These are phyloP conservation scores for Dipodascopsis uninucleata DNA, from an alignment of 805 yeast species.

Conservation along the genomic window DNA sequence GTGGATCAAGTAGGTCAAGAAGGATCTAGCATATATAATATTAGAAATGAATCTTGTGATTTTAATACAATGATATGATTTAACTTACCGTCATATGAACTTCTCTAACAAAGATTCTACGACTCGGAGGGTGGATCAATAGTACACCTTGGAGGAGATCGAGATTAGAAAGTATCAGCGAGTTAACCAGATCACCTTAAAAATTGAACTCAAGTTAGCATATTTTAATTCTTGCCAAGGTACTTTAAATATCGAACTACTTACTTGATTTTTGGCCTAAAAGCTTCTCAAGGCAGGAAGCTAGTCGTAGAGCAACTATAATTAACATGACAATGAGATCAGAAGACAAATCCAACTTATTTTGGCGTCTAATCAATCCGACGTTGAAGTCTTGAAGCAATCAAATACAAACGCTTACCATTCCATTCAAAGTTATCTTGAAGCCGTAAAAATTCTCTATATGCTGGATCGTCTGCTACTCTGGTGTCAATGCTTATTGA, in stretches of 20 bases:
- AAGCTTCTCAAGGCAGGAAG: constrained; percentile 25
- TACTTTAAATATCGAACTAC: background rate
- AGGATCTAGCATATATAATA: constrained; percentile 24
- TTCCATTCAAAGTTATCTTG: constrained; percentile 57
- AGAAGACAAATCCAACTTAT: background rate
- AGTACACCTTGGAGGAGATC: constrained; percentile 57
- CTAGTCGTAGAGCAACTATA: constrained; percentile 28
- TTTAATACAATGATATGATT: background rate
- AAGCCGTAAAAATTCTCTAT: constrained; percentile 40
- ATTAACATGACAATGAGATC: constrained; percentile 12
- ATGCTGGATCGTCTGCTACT: constrained; percentile 23
- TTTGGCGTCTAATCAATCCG: too few relatives aligned
- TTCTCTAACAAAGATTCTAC: constrained; percentile 46
- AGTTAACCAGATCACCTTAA: constrained; percentile 17
- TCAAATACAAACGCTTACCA: constrained; percentile 35
- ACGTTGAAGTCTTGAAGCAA: too few relatives aligned
- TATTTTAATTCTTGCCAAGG: background rate
- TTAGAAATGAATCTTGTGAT: background rate
- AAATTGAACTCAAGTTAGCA: too few relatives aligned
- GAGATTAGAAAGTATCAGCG: constrained; percentile 30
- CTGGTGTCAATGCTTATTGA: constrained; percentile 6
- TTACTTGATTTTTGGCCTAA: constrained; percentile 14
- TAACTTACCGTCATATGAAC: constrained; percentile 41
- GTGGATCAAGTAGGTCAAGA: constrained; percentile 31
- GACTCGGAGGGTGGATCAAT: constrained; percentile 54